Evolutionary conservation across 2,329 filamentous ascomycete species (phyloP), one percentile per base, ranked within the genome.

Genomic region (Paecilomyces dactylethromorphus): DNA sequence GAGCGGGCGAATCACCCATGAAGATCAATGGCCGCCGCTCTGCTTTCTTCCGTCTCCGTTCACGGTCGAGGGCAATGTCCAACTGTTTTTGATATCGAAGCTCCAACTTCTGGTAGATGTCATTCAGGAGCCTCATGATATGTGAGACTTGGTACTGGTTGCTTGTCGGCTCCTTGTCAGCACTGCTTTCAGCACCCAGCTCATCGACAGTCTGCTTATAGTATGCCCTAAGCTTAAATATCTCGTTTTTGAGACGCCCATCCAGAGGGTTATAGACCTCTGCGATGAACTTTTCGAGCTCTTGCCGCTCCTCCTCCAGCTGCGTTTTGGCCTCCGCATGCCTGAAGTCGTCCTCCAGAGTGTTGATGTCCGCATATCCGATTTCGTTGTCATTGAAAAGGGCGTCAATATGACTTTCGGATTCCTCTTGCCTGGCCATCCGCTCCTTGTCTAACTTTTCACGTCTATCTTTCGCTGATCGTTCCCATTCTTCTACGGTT

Each of bases 301-400:
- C 82, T 11, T 73, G 73, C 50, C 79, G 73, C 60, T 83, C 81
- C 67, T 84, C 82, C 52, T 79, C 75, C n/a, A 80, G 75, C 62
- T 81, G 81, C 45, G 74, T 71, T 32, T 78, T 75, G 53, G 76
- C 77, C 66, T 85, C 82, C 10, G 74, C 75, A 57, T 80, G 76
- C 59, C 82, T 81, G 63, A 83, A 83, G 31, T 83, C 81, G 54
- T 81, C 77, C 64, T 85, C 82, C 10, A 84, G 71, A 15, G 75
- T 74, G 39, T 78, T 79, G 63, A 85, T 82, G 54, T 84, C 82
- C 12, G 81, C 81, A 66, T 85, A 84, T 0, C 81, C 81, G 52
- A 85, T 84, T 62, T 83, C 79, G 57, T 84, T 78, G 54, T 77
- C 77, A 62, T 84, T 80, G 70, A 84, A 85, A 1, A 84, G 72